phyloP scores from a whole-genome alignment of 1,284 basidiomycete genomes.

The Ustilago bromivora region DNA sequence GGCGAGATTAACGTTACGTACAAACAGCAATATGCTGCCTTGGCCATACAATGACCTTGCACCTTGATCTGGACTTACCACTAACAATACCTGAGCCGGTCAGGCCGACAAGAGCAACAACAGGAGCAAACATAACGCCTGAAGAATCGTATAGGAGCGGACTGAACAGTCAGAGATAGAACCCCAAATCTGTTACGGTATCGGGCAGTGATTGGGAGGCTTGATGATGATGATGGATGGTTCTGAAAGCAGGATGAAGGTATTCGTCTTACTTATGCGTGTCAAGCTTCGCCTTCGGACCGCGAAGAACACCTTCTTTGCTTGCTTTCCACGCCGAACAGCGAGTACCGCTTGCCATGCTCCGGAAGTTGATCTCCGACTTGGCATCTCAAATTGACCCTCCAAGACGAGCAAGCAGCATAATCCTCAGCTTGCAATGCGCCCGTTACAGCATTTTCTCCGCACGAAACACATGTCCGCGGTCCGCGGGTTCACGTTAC shows the following conservation, averaged over 20 bases:
- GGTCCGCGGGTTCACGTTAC: neutral
- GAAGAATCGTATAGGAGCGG: neutral
- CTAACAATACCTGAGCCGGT: slow-evolving; percentile 33
- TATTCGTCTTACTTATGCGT: neutral
- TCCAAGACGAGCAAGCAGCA: too few relatives aligned
- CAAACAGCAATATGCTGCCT: neutral
- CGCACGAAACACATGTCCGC: neutral
- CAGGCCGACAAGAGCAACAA: slow-evolving; percentile 34
- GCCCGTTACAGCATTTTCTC: neutral
- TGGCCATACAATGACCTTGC: neutral
- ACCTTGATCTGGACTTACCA: slow-evolving; percentile 13
- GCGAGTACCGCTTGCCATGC: too few relatives aligned
- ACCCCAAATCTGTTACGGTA: neutral
- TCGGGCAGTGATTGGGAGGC: neutral
- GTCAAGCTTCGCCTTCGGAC: neutral
- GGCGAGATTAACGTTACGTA: neutral
- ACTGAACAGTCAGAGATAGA: neutral
- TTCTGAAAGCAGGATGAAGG: neutral
- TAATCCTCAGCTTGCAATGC: neutral
- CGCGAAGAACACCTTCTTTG: too few relatives aligned
- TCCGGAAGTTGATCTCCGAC: too few relatives aligned
- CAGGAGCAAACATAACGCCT: slow-evolving; percentile 20
- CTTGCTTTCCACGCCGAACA: neutral
- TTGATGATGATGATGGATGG: neutral
- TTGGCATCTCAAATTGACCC: too few relatives aligned